Evolutionary conservation across 108 stramenopile species (phyloP).

Genomic region (Skeletonema tropicum): DNA sequence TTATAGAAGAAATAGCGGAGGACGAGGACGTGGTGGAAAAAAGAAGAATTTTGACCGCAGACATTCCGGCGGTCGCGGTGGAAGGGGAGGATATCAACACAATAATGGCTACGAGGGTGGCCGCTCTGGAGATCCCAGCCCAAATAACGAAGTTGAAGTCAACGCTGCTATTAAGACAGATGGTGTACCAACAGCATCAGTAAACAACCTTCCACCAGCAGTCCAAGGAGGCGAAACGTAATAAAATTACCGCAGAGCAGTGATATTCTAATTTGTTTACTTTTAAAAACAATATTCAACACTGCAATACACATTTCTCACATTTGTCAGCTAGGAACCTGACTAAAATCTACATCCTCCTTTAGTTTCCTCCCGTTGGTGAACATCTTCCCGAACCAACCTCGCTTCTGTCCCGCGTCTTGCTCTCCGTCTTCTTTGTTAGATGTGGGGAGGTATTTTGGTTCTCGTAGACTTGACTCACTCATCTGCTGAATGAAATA

Average conservation of each 20-base stretch:
- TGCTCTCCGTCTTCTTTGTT: not conserved
- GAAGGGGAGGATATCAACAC: slow-evolving; percentile 5
- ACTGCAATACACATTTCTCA: not conserved
- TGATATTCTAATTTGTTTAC: not conserved
- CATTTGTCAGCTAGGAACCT: not conserved
- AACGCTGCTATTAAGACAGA: slow-evolving; percentile 2
- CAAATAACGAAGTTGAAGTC: slow-evolving; percentile 3
- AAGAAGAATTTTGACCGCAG: slow-evolving; percentile 16
- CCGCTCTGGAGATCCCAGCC: not conserved
- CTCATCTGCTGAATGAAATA: not conserved
- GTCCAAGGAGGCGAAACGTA: not conserved
- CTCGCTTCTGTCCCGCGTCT: not conserved
- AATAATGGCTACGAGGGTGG: slow-evolving; percentile 8
- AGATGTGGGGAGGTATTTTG: not conserved
- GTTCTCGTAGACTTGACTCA: not conserved
- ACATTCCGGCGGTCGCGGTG: slow-evolving; percentile 16
- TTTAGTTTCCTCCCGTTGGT: not conserved
- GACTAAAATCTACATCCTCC: not conserved
- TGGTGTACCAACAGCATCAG: slow-evolving; percentile 3
- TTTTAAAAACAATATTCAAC: not conserved
- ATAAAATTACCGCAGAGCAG: not conserved
- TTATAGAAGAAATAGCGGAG: slow-evolving; percentile 5
- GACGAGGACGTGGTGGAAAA: slow-evolving; percentile 9
- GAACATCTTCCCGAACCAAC: not conserved
- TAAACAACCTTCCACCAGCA: not conserved